Base-by-base conservation (phyloP, 148 eudicot genomes). In the Simmondsia chinensis region DNA sequence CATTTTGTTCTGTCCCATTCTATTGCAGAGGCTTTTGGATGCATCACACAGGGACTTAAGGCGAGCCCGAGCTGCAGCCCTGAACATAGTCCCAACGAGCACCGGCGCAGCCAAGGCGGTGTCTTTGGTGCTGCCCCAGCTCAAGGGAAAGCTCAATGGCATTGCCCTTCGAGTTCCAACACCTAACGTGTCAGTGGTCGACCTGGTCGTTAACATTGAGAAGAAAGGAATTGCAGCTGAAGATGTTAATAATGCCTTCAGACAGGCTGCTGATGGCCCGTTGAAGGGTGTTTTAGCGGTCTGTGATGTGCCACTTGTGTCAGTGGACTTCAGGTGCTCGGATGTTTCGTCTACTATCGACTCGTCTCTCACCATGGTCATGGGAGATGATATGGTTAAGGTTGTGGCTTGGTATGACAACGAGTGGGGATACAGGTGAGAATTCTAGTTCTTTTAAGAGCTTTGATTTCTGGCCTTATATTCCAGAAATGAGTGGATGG, bases 101-200 rank as follows among this genome's bases (percentile, higher is more conserved):
- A 91, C 99, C 0, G 99, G 99, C 49, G 99, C 99, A 48, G 99
- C 99, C 56, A 91, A 91, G 81, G 99, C 99, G 2, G 99, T 91
- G 46, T 82, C 99, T 14, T 58, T 91, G 2, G 99, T 91, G 29
- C 68, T 91, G n/a, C 99, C 99, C 20, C 88, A 91, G 63, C 94
- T 91, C 11, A 91, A 91, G 77, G 97, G 97, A 30, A 91, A 91
- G 83, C 95, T 91, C 50, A 91, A 91, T 23, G 95, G 97, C 11
- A 91, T 91, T 13, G 97, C 97, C 9, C 95, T 85, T 43, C 77
- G 97, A 14, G 97, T 91, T 23, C 97, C 97, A 4, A 91, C 97
- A 8, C 97, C 97, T n/a, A 91, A 91, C 17, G 97, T 91, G 2
- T 91, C 97, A 0, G 97, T 91, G 10, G 97, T 91, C 27, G 97